Evolutionary conservation across 768 basidiomycete species (phyloP).

Genomic region (Calocybe cyanea): DNA sequence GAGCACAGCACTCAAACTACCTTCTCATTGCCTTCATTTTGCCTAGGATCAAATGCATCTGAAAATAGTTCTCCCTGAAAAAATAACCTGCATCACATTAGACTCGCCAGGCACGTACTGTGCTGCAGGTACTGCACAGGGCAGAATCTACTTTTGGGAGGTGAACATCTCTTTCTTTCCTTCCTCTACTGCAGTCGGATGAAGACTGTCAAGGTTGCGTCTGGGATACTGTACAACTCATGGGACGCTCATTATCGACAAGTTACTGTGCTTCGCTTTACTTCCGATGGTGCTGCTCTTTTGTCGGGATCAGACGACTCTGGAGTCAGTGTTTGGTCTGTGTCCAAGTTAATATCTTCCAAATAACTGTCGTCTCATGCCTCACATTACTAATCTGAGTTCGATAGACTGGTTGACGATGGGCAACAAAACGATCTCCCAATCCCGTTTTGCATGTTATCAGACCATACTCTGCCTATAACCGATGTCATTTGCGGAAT

Average conservation of each 20-base stretch:
- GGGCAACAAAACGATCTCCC: constrained; percentile 71
- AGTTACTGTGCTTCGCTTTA: constrained; percentile 80
- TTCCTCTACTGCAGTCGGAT: not conserved
- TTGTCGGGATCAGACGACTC: constrained; percentile 91
- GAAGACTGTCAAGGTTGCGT: constrained; percentile 58
- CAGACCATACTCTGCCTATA: constrained; percentile 91
- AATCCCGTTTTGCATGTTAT: constrained; percentile 72
- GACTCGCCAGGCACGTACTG: constrained; percentile 74
- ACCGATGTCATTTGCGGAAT: constrained; percentile 79
- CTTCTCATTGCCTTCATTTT: constrained; percentile 3
- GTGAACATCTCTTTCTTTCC: constrained; percentile 28
- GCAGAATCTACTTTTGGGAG: constrained; percentile 96
- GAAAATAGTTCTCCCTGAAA: constrained; percentile 89
- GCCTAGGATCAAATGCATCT: constrained; percentile 82
- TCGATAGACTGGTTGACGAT: constrained; percentile 68
- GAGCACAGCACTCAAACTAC: constrained; percentile 12
- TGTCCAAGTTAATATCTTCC: constrained; percentile 62
- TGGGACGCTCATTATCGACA: constrained; percentile 97
- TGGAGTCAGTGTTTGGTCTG: constrained; percentile 82
- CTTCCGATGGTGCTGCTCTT: constrained; percentile 74
- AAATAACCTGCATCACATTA: constrained; percentile 73
- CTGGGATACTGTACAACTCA: constrained; percentile 88
- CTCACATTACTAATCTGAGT: constrained; percentile 3
- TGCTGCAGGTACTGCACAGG: constrained; percentile 84
- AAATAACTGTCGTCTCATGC: not conserved